phyloP scores from a whole-genome alignment of 1,284 basidiomycete genomes.

The Golubevia pallescens region DNA sequence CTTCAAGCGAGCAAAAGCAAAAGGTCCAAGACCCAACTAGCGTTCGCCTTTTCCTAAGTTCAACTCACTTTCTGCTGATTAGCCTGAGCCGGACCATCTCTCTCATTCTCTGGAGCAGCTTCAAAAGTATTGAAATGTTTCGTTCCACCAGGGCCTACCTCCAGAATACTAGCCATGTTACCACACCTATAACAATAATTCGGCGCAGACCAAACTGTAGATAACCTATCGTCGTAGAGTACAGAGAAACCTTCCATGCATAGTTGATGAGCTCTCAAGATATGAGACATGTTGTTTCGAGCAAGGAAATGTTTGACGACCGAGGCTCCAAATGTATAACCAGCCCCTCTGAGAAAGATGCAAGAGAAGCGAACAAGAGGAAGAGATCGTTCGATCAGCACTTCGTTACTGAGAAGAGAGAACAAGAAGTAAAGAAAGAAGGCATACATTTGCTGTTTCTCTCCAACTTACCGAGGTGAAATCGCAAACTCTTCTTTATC shows the following conservation, averaged over 20 bases:
- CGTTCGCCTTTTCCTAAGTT: too few species aligned
- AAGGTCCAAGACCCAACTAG: too few species aligned
- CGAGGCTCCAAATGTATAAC: conserved; percentile 97
- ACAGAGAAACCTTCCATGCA: conserved; percentile 99
- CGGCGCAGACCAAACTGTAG: conserved; percentile 97
- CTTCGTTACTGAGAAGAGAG: too few species aligned
- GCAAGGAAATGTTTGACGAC: conserved; percentile 93
- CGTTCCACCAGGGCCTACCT: conserved; percentile 85
- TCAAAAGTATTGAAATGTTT: conserved; percentile 99
- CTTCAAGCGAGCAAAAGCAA: too few species aligned
- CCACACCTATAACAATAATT: conserved; percentile 99
- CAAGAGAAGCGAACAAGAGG: too few species aligned
- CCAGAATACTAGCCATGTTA: conserved; percentile 93
- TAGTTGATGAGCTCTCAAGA: conserved; percentile 95
- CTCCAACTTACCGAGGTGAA: conserved; percentile 78
- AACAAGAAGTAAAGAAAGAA: too few species aligned
- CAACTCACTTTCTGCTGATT: too few species aligned
- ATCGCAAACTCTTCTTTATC: conserved; percentile 99
- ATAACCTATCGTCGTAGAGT: conserved; percentile 90
- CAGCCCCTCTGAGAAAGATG: conserved; percentile 98
- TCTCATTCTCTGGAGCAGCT: conserved; percentile 96
- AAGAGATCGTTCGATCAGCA: too few species aligned
- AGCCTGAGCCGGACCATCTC: conserved; percentile 63
- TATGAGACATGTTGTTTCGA: conserved; percentile 96
- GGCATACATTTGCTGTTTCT: too few species aligned